A percentile compares a stretch with the other conserved stretches of the same genome.
Evolutionary conservation across 495 filamentous ascomycete genomes (phyloP).

Genomic region (Jackrogersella minutella): DNA sequence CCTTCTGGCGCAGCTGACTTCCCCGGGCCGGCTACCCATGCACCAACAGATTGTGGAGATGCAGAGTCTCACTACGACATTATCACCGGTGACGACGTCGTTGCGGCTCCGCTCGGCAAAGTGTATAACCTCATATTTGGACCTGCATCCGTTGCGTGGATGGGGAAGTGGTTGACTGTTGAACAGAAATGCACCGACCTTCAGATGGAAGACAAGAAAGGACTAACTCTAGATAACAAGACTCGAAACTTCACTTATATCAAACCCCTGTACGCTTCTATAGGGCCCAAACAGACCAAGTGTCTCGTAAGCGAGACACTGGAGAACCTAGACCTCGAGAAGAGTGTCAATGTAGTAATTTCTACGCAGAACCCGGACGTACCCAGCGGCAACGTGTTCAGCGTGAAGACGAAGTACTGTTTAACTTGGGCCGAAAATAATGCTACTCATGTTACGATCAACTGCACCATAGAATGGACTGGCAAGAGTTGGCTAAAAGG

Average conservation of each 20-base stretch:
- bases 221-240: constrained; percentile 74
- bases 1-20: constrained; percentile 67
- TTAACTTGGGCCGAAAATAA: constrained; percentile 90
- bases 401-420: constrained; percentile 91
- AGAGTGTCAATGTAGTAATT: constrained; percentile 78
- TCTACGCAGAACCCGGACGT: constrained; percentile 94
- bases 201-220: constrained; percentile 82
- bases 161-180: constrained; percentile 81
- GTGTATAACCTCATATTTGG: constrained; percentile 90
- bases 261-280: constrained; percentile 82
- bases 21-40: constrained; percentile 85
- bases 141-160: constrained; percentile 75
- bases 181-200: constrained; percentile 92
- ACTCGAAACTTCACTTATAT: constrained; percentile 85
- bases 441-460: constrained; percentile 81
- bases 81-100: constrained; percentile 81
- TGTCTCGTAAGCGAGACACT: constrained; percentile 87
- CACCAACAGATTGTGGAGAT: constrained; percentile 85
- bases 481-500: constrained; percentile 99
- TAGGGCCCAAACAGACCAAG: constrained; percentile 95
- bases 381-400: constrained; percentile 90
- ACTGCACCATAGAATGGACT: constrained; percentile 91
- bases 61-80: constrained; percentile 80
- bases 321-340: constrained; percentile 86
- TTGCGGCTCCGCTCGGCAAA: constrained; percentile 90